Conservation (phyloP, 1,139 yeast species). For the Candida sp. region DNA sequence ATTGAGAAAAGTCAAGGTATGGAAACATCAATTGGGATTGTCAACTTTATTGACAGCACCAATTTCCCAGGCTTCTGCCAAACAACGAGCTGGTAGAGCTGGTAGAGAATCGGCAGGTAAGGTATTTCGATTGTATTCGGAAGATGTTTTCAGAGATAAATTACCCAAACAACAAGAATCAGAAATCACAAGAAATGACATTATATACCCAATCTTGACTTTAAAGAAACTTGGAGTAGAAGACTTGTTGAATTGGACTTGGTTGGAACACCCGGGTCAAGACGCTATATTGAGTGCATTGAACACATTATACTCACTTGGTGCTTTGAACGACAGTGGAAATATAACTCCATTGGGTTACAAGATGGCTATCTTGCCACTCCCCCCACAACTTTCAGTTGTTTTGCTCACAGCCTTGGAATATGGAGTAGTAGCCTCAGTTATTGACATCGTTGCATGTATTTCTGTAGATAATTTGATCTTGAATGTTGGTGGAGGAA, state of each 20-base stretch:
- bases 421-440: conserved; percentile 55
- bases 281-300: conserved; percentile 76
- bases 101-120: conserved; percentile 95
- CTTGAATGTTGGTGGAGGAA: conserved; percentile 57
- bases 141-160: conserved; percentile 51
- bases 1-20: conserved; percentile 84
- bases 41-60: conserved; percentile 91
- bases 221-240: conserved; percentile 80
- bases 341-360: conserved; percentile 72
- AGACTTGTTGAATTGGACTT: conserved; percentile 81
- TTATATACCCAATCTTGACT: conserved; percentile 79
- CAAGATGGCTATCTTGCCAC: conserved; percentile 85
- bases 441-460: conserved; percentile 88
- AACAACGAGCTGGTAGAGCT: conserved; percentile 97
- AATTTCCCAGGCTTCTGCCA: conserved; percentile 90
- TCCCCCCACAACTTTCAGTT: conserved; percentile 90
- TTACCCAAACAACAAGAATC: conserved; percentile 85
- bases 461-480: conserved; percentile 88
- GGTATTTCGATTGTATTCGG: conserved; percentile 81
- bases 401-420: conserved; percentile 73
- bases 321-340: conserved; percentile 78
- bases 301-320: conserved; percentile 70
- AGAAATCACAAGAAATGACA: conserved; percentile 84
- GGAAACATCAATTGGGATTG: conserved; percentile 90
- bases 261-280: conserved; percentile 90